Conservation (phyloP, 2,329 filamentous ascomycete species). For the Trichoderma guizhouense region DNA sequence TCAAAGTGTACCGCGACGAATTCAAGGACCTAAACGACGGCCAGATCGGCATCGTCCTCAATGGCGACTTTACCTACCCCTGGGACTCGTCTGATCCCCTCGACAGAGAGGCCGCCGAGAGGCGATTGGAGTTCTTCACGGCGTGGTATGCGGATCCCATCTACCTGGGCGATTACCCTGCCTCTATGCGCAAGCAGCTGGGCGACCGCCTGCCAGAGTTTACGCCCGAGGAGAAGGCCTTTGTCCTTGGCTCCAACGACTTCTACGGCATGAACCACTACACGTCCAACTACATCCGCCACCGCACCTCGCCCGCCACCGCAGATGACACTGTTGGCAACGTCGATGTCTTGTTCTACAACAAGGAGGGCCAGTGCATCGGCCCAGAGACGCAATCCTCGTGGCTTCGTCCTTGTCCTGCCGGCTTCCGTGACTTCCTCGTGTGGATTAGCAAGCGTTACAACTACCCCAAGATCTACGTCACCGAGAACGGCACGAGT, state of each 20-base stretch:
- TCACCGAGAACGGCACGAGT: constrained; percentile 86
- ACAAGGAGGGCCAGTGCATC: constrained; percentile 70
- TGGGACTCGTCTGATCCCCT: constrained; percentile 74
- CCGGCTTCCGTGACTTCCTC: constrained; percentile 73
- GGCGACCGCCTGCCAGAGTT: constrained; percentile 73
- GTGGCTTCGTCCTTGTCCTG: constrained; percentile 74
- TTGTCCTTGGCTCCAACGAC: constrained; percentile 85
- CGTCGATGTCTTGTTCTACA: constrained; percentile 67
- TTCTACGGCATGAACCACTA: constrained; percentile 97
- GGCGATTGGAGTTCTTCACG: constrained; percentile 84
- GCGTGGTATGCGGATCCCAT: constrained; percentile 86
- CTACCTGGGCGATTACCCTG: constrained; percentile 80
- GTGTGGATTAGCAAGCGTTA: constrained; percentile 77
- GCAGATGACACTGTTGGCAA: constrained; percentile 71
- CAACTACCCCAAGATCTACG: constrained; percentile 72
- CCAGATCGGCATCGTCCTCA: constrained; percentile 83
- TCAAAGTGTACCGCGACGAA: constrained; percentile 78
- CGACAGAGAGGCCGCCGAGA: constrained; percentile 72
- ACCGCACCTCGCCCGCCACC: constrained; percentile 59
- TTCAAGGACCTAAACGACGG: constrained; percentile 70
- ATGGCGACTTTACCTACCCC: constrained; percentile 78
- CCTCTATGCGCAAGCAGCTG: constrained; percentile 77
- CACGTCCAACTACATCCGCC: constrained; percentile 81
- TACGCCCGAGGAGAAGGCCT: constrained; percentile 65
- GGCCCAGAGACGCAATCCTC: constrained; percentile 78